A percentile compares a stretch with the other conserved stretches of the same genome.
These are phyloP conservation scores for Phyllosticta citriasiana DNA, from an alignment of 2,329 filamentous ascomycete genomes.

Conservation along the genomic window DNA sequence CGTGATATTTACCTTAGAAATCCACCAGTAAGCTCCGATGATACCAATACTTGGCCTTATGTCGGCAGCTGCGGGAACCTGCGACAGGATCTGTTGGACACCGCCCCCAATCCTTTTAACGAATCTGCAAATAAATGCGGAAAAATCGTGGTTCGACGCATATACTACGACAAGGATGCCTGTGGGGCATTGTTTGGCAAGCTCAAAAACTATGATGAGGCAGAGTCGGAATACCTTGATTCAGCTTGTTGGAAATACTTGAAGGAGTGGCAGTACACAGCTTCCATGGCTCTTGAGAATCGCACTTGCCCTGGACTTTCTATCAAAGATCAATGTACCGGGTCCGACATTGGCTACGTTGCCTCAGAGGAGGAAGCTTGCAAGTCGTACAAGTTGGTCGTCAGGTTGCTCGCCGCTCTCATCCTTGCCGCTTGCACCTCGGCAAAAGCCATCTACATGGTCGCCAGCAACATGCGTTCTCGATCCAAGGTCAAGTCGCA, in stretches of 20 bases:
- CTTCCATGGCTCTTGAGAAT: neutral
- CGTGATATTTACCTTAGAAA: no score
- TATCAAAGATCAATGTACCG: neutral
- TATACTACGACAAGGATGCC: neutral
- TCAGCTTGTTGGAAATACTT: neutral
- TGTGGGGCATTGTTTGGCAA: neutral
- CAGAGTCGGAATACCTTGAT: neutral
- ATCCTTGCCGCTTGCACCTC: slow-evolving; percentile 17
- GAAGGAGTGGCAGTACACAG: neutral
- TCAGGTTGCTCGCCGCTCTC: slow-evolving; percentile 23
- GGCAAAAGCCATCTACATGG: slow-evolving; percentile 23
- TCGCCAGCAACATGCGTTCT: slow-evolving; percentile 17
- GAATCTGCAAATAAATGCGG: neutral
- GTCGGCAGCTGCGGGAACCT: neutral
- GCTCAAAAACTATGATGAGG: neutral
- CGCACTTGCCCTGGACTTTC: neutral
- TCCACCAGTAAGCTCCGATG: neutral
- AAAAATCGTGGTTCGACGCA: neutral
- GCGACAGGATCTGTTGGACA: neutral
- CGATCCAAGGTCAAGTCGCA: slow-evolving; percentile 21
- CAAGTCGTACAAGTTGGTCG: slow-evolving; percentile 14
- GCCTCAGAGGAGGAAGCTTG: neutral
- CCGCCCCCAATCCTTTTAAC: neutral
- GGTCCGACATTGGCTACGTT: neutral
- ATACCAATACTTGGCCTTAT: neutral